A percentile compares a stretch with the other conserved stretches of the same genome.
Conservation (phyloP, 768 basidiomycete species). For the Lentinula detonsa region DNA sequence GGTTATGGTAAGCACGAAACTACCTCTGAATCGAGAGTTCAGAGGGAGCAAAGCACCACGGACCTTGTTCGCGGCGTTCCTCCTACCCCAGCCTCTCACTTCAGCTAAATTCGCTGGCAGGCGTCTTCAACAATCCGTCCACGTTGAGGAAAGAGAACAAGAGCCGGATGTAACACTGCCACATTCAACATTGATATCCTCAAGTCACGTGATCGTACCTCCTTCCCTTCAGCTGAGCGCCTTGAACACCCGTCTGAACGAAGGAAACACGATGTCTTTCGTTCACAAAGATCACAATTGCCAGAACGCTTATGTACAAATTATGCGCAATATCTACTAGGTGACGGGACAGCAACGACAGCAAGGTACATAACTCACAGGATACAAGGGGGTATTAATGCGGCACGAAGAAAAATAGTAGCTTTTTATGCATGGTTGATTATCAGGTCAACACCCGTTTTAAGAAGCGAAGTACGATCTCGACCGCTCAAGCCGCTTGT, state of each 20-base stretch:
- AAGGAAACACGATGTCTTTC: no score
- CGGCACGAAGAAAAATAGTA: not conserved
- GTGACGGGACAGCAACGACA: not conserved
- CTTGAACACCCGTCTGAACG: no score
- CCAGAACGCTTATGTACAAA: not conserved
- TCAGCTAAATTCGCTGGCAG: not conserved
- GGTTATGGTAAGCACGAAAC: not conserved
- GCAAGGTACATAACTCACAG: not conserved
- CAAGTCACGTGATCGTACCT: not conserved
- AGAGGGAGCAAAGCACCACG: not conserved
- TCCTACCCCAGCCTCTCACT: slow-evolving; percentile 5
- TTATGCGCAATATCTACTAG: not conserved
- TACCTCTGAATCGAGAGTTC: not conserved
- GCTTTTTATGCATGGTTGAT: not conserved
- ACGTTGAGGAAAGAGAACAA: slow-evolving; percentile 5
- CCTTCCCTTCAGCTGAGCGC: not conserved
- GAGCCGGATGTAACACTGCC: not conserved
- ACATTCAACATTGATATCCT: not conserved
- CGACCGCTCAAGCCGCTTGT: not conserved
- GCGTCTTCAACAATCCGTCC: not conserved
- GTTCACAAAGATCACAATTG: no score
- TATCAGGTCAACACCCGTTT: not conserved
- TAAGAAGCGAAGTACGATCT: not conserved
- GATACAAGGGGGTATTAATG: not conserved
- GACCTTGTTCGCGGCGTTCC: not conserved